Evolutionary conservation across 306 rosid genomes (phyloP).

Genomic region (Begonia masoniana): DNA sequence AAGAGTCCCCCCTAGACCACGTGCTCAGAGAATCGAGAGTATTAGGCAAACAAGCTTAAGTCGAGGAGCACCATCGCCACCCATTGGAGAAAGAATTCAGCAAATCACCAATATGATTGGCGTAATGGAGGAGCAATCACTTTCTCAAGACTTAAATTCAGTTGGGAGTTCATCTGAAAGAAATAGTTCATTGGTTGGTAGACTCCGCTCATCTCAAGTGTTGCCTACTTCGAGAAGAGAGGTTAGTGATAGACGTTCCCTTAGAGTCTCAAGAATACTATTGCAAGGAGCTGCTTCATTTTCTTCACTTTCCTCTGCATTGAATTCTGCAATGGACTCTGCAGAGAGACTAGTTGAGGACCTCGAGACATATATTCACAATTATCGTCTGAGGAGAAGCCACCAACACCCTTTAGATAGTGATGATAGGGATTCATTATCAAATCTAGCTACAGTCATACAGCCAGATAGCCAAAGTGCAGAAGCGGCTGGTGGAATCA

Average conservation of each 20-base stretch:
- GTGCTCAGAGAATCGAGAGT: constrained; percentile 45
- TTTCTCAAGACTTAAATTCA: constrained; percentile 13
- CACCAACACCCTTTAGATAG: constrained; percentile 9
- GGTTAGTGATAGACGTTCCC: constrained; percentile 14
- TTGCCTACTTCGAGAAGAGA: constrained; percentile 13
- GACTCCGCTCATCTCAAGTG: constrained; percentile 14
- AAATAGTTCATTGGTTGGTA: constrained; percentile 11
- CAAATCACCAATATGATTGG: constrained; percentile 28
- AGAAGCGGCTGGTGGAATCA: constrained; percentile 25
- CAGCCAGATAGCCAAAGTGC: constrained; percentile 23
- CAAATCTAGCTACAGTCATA: constrained; percentile 15
- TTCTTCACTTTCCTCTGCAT: constrained; percentile 49
- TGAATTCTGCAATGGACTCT: constrained; percentile 51
- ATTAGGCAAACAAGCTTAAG: constrained; percentile 30
- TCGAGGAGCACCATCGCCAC: constrained; percentile 29
- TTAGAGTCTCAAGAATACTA: constrained; percentile 35
- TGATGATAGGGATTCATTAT: constrained; percentile 17
- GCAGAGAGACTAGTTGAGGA: constrained; percentile 53
- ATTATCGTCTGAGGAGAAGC: constrained; percentile 16
- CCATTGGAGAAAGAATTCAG: constrained; percentile 39
- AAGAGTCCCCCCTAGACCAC: constrained; percentile 48
- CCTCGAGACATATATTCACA: constrained; percentile 38
- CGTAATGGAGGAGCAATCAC: constrained; percentile 30
- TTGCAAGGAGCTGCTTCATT: constrained; percentile 43
- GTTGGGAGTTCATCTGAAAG: constrained; percentile 15